phyloP scores from a whole-genome alignment of 345 rosid species.

The Sisymbrium irio region DNA sequence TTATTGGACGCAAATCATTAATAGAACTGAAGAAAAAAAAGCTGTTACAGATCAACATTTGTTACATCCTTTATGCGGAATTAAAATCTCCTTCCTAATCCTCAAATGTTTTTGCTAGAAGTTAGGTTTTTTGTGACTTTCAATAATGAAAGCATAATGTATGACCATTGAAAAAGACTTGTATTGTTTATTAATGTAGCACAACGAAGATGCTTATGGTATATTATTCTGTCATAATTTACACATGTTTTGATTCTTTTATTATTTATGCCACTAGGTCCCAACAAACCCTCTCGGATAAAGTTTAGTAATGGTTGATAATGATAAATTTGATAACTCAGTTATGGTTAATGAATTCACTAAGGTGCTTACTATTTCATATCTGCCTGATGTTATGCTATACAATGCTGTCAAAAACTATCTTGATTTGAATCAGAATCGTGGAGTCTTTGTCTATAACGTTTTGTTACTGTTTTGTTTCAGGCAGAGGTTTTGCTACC shows the following conservation, averaged over 20 bases:
- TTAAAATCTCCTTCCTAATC: background rate
- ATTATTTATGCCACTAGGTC: background rate
- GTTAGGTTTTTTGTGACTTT: conserved; percentile 1
- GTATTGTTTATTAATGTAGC: background rate
- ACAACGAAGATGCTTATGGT: background rate
- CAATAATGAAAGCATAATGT: conserved; percentile 3
- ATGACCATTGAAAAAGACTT: background rate
- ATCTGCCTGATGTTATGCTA: background rate
- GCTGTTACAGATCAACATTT: background rate
- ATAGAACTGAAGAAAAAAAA: background rate
- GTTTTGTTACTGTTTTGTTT: conserved; percentile 11
- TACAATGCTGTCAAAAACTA: background rate
- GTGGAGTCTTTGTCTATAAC: background rate
- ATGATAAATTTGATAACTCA: background rate
- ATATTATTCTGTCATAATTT: background rate
- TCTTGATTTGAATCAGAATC: background rate
- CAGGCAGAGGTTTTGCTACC: conserved; percentile 71
- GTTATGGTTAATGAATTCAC: background rate
- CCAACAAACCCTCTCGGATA: conserved; percentile 15
- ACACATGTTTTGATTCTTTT: conserved; percentile 1
- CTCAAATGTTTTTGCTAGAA: background rate
- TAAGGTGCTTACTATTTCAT: background rate
- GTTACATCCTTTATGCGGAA: background rate
- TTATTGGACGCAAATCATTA: background rate
- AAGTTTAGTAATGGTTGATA: conserved; percentile 18